phyloP scores from a whole-genome alignment of 2,329 filamentous ascomycete species.

The Ophiostoma piceae region DNA sequence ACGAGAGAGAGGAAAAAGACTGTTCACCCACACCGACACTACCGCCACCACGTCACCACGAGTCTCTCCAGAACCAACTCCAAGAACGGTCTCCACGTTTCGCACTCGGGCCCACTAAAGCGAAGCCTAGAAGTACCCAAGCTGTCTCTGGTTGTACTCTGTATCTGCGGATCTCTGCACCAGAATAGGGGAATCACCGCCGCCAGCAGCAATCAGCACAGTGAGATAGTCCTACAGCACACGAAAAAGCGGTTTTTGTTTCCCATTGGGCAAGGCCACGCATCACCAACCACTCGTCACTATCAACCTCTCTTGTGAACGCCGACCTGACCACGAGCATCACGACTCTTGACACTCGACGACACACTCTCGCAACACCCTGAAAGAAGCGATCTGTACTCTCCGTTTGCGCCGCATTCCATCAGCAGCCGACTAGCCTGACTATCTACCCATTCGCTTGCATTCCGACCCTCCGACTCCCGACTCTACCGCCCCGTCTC shows the following conservation, averaged over 20 bases:
- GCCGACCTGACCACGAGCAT: background rate
- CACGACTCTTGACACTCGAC: background rate
- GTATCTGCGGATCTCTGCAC: conserved; percentile 14
- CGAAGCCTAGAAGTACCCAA: conserved; percentile 12
- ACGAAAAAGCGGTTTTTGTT: conserved; percentile 15
- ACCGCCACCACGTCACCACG: conserved; percentile 24
- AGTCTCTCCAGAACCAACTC: conserved; percentile 13
- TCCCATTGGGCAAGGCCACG: conserved; percentile 14
- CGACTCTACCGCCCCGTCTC: background rate
- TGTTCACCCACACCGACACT: conserved; percentile 10
- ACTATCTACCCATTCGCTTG: background rate
- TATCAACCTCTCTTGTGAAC: background rate
- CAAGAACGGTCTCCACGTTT: conserved; percentile 21
- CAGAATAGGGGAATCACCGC: conserved; percentile 3
- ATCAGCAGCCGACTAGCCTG: background rate
- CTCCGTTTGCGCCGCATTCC: background rate
- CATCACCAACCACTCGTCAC: conserved; percentile 12
- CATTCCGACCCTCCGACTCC: conserved; percentile 1
- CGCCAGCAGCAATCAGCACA: background rate
- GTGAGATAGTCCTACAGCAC: background rate
- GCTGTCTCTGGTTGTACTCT: background rate
- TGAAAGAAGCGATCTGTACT: conserved; percentile 4
- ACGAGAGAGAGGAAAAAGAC: background rate
- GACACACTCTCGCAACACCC: background rate
- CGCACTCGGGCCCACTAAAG: conserved; percentile 17